These are phyloP conservation scores for Heterobasidion occidentale DNA, from an alignment of 1,284 basidiomycete species.

Conservation along the genomic window DNA sequence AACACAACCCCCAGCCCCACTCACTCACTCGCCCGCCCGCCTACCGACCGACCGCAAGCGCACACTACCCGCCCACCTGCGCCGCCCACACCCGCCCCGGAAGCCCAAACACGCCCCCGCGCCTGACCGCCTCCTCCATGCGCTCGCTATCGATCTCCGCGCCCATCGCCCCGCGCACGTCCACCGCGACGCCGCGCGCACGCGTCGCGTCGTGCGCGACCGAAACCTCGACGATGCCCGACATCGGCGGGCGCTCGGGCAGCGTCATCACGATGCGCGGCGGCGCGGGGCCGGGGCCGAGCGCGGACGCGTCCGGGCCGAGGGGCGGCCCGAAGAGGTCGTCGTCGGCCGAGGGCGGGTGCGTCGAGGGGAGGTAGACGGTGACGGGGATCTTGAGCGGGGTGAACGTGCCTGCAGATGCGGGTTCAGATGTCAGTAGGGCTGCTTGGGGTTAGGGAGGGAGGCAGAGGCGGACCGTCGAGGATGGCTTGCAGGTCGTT, in stretches of 20 bases:
- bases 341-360: slow-evolving; percentile 20
- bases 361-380: slow-evolving; percentile 35
- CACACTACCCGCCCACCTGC: no score
- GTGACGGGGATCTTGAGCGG: slow-evolving; percentile 58
- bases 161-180: slow-evolving; percentile 50
- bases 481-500: slow-evolving; percentile 50
- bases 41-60: no score
- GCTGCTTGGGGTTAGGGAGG: not conserved
- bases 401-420: slow-evolving; percentile 33
- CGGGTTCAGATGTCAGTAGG: not conserved
- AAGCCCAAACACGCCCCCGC: slow-evolving; percentile 27
- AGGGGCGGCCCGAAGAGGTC: slow-evolving; percentile 32
- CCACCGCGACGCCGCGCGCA: slow-evolving; percentile 42
- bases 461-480: slow-evolving; percentile 30
- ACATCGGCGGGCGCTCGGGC: slow-evolving; percentile 52
- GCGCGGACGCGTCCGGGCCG: slow-evolving; percentile 18
- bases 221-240: slow-evolving; percentile 48
- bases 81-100: slow-evolving; percentile 26
- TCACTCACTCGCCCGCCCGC: no score
- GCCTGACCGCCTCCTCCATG: slow-evolving; percentile 40
- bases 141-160: slow-evolving; percentile 38
- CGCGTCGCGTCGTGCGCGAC: slow-evolving; percentile 44
- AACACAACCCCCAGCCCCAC: no score
- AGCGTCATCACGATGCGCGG: slow-evolving; percentile 36
- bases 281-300: slow-evolving; percentile 20